Conservation (phyloP, 768 basidiomycete genomes). For the Tephrocybe sp. region DNA sequence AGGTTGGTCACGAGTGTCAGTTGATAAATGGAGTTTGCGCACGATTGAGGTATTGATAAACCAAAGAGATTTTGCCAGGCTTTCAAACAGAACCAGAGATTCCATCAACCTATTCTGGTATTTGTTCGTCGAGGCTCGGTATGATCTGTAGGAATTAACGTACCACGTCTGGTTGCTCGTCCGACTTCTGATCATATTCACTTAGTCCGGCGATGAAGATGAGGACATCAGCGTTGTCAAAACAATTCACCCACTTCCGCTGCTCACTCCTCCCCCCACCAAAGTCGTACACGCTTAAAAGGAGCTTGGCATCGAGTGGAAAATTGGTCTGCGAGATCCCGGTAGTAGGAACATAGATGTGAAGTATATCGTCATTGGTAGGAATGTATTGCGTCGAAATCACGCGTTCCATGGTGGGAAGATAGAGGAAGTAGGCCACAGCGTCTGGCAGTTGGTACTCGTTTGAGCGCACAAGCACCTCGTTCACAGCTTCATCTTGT, state of each 20-base stretch:
- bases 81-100: conserved; percentile 90
- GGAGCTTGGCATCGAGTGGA: conserved; percentile 87
- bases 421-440: conserved; percentile 90
- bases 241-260: conserved; percentile 94
- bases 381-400: conserved; percentile 72
- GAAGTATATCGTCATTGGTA: conserved; percentile 90
- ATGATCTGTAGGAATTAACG: conserved; percentile 24
- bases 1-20: conserved; percentile 2
- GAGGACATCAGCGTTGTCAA: conserved; percentile 87
- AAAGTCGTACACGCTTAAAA: conserved; percentile 88
- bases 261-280: conserved; percentile 84
- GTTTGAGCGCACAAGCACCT: conserved; percentile 76
- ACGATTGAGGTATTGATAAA: conserved; percentile 93
- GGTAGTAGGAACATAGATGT: conserved; percentile 91
- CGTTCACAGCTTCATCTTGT: conserved; percentile 70
- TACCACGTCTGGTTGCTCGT: conserved; percentile 34
- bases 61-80: conserved; percentile 94
- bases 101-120: conserved; percentile 92
- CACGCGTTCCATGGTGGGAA: conserved; percentile 73
- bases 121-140: neutral
- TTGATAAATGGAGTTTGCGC: conserved; percentile 25
- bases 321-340: conserved; percentile 97
- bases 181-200: conserved; percentile 69
- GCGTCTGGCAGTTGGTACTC: conserved; percentile 96
- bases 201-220: conserved; percentile 89